These are phyloP conservation scores for Balakata baccata DNA, from an alignment of 345 rosid species.

Conservation along the genomic window DNA sequence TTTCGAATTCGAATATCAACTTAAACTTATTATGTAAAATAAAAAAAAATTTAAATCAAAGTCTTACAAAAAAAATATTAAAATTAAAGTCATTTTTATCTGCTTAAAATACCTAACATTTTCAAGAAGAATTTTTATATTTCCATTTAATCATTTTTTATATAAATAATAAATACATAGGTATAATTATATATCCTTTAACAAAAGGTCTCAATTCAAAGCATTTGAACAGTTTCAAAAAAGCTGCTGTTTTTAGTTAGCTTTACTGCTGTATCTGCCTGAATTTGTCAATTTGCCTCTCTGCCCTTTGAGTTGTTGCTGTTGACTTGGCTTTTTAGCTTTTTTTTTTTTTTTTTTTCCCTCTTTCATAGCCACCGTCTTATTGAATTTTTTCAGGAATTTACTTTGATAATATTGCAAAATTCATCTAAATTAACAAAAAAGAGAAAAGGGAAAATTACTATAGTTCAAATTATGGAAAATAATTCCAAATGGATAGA, in stretches of 20 bases:
- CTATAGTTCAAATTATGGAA: neutral
- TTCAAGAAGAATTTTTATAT: neutral
- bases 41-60: no score
- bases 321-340: neutral
- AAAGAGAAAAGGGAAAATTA: no score
- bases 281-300: conserved; percentile 3
- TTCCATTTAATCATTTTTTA: neutral
- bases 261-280: conserved; percentile 10
- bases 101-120: conserved; percentile 26
- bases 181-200: neutral
- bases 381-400: no score
- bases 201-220: conserved; percentile 16
- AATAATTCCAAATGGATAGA: conserved; percentile 24
- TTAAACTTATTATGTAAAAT: no score
- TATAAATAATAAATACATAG: neutral
- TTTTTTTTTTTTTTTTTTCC: neutral
- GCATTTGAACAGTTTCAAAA: conserved; percentile 8
- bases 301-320: neutral
- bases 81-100: conserved; percentile 25
- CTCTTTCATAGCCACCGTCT: no score
- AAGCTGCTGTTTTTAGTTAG: conserved; percentile 4
- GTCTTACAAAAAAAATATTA: no score
- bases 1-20: no score
- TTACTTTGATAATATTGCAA: no score
- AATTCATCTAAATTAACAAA: no score